Percentiles rank a stretch among this genome's conserved stretches.
These are phyloP conservation scores for Kazachstania africana DNA, from an alignment of 805 yeast species.

Conservation along the genomic window DNA sequence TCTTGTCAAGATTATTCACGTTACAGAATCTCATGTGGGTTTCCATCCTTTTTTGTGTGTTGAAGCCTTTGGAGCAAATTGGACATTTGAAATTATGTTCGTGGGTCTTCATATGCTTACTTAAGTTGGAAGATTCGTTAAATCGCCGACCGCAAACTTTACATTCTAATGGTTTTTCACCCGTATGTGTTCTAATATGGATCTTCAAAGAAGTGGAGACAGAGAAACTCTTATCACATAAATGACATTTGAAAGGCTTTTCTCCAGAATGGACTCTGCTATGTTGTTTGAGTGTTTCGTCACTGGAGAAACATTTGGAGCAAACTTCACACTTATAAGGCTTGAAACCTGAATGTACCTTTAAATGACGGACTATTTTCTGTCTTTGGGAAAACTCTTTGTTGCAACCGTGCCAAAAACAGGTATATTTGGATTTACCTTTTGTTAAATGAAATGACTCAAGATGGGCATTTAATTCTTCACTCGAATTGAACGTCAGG, in stretches of 20 bases:
- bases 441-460: slow-evolving; percentile 57
- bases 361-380: slow-evolving; percentile 74
- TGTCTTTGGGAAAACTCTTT: slow-evolving; percentile 74
- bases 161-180: slow-evolving; percentile 78
- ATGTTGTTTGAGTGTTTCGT: slow-evolving; percentile 70
- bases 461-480: slow-evolving; percentile 62
- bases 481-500: slow-evolving; percentile 36
- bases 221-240: slow-evolving; percentile 70
- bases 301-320: slow-evolving; percentile 61
- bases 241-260: slow-evolving; percentile 64
- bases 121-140: slow-evolving; percentile 79
- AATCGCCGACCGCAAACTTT: slow-evolving; percentile 75
- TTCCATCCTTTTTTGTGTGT: slow-evolving; percentile 30
- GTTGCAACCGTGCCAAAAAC: slow-evolving; percentile 72
- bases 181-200: slow-evolving; percentile 79
- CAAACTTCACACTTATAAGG: slow-evolving; percentile 70
- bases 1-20: too few species aligned
- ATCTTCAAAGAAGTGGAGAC: slow-evolving; percentile 74
- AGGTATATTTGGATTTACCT: slow-evolving; percentile 57
- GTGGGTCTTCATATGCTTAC: slow-evolving; percentile 81
- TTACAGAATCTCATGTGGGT: too few species aligned
- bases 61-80: slow-evolving; percentile 41
- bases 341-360: slow-evolving; percentile 74
- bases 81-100: slow-evolving; percentile 39
- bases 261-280: slow-evolving; percentile 80